Evolutionary conservation across 768 basidiomycete genomes (phyloP), one percentile per base, ranked within the genome.

Genomic region (Galerina marginata): DNA sequence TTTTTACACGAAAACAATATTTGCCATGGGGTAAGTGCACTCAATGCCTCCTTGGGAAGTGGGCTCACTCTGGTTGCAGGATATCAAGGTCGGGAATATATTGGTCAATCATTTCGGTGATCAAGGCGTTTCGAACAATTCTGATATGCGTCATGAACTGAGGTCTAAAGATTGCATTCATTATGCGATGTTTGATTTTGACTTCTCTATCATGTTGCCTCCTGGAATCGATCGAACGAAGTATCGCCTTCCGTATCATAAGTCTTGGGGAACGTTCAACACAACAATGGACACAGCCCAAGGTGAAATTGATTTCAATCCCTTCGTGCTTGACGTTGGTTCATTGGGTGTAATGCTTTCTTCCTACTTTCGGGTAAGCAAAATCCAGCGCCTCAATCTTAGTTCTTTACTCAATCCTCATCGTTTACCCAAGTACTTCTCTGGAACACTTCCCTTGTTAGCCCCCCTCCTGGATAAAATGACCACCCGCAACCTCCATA

Each of bases 251-350:
- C 57, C 65, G 46, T 47, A 65, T 66, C 15, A 47, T 16, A 54
- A 39, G 26, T 53, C 56, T 10, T 65, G 52, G 60, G 55, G 63
- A 20, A 56, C 50, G 10, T 54, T 53, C 37, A 60, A 59, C 29
- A 25, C 55, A 36, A 39, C 48, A 0, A 42, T 38, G n/a, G 63
- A 64, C 23, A 46, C 63, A 4, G 33, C 38, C 4, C 67, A 71
- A 49, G 72, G 71, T 3, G 69, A 71, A 47, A 54, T 61, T 29
- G 65, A 67, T 36, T 73, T 69, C 49, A 60, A 71, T 46, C 72
- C 71, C 0, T 73, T 71, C 57, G 63, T 64, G 6, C 67, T 60
- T 42, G 71, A 71, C 40, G 69, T 73, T 7, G 66, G 66, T 7
- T 45, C 54, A 20, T 33, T 73, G 23, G 71, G 71, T 9, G 44